Base-by-base conservation (phyloP, 495 filamentous ascomycete species). In the Articulospora tetracladia region DNA sequence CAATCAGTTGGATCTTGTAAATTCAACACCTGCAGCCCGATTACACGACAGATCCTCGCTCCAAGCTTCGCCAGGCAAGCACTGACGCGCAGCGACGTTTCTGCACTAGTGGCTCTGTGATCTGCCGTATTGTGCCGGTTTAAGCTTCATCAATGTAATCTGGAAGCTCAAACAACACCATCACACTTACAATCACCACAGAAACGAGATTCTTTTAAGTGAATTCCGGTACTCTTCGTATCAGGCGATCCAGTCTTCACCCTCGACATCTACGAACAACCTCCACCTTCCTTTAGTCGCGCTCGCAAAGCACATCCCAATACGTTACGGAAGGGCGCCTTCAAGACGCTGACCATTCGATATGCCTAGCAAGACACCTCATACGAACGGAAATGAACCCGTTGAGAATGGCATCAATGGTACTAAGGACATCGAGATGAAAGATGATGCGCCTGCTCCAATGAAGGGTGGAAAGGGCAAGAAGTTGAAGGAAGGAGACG, bases 361-460 rank as follows among this genome's bases (percentile, higher is more conserved):
- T 55, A 80, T 80, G 77, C 80, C 78, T 57, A 82, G 79, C 67
- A 89, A 90, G 68, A 86, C 87, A 72, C 86, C 86, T 69, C 86
- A 88, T 71, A 76, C 75, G 55, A 89, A 89, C 75, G 85, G 86
- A 62, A 86, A 84, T 54, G 84, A 90, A 65, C 83, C 87, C 58
- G 77, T 85, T 55, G 85, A 89, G 73, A 90, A 90, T 74, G 84
- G 88, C 65, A 79, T 90, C 74, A 84, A 89, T 69, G 85, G 86
- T 64, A 83, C 83, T 59, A 85, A 92, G 63, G 90, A 92, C 73
- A 81, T 91, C 64, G 89, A 91, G 70, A 92, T 92, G 89, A 86
- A 84, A 72, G 87, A 89, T 76, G 86, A 89, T 76, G 82, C 81
- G 73, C 79, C 80, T 72, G 76, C 76, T 58, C 65, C 71, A 28